Evolutionary conservation across 1,284 basidiomycete genomes (phyloP), one percentile per base, ranked within the genome.

Genomic region (Rhodotorula sp.): DNA sequence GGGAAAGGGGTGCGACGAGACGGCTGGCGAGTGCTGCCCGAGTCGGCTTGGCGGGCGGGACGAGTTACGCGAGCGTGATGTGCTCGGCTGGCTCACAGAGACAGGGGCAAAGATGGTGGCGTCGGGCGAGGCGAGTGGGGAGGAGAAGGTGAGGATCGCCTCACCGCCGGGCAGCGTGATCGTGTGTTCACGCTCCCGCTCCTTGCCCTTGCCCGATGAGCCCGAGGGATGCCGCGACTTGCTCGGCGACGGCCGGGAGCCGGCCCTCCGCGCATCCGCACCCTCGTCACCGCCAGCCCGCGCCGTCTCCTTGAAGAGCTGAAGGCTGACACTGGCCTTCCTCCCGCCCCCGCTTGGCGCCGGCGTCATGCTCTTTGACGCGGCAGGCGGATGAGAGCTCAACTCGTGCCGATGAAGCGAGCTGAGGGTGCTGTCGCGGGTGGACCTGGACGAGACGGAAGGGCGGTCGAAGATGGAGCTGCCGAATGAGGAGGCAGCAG

Each of bases 291-390:
- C 60, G 37, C 25, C 57, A 34, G 34, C 54, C 36, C 61, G 34
- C 60, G 70, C 64, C 60, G 77, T 75, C 59, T 76, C 72, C 51
- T 78, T 78, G 72, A 78, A 78, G 19, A 78, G 73, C 67, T 78
- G 73, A 36, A 78, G 60, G 46, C 72, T 72, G 53, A 78, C 78
- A 51, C 70, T 72, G 4, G 78, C 78, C 61, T 78, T 78, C 54
- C 78, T 64, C 36, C 75, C 75, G 22, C 73, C 69, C 15, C 70
- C 48, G 13, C 62, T 34, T 22, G 51, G 29, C 29, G 25, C 39
- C 4, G 39, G 39, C 2, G 21, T 29, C 0, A 41, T n/a, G 8
- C 6, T 25, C 36, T 27, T 27, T 5, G 21, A 21, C 27, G 61
- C 19, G 12, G 44, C 17, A 8, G 54, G 17, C 10, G 21, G 22